phyloP scores from a whole-genome alignment of 371 early-diverging fungal genomes.

The Lichtheimia ornata region DNA sequence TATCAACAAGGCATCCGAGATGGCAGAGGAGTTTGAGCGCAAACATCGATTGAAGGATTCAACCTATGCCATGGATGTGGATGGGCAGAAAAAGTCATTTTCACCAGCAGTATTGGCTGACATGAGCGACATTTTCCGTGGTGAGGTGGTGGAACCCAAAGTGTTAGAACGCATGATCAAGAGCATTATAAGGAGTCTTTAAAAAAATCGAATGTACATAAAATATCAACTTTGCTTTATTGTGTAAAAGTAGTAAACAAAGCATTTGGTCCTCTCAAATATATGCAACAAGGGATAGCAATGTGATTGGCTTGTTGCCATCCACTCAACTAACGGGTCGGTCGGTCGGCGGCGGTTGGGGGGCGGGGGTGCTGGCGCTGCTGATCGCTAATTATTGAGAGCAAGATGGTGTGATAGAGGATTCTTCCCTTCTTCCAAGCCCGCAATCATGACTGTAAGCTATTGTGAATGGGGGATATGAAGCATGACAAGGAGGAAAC shows the following conservation, averaged over 20 bases:
- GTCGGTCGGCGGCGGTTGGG: neutral
- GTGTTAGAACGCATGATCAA: neutral
- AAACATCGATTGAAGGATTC: constrained; percentile 40
- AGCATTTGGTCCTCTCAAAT: neutral
- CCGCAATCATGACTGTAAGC: constrained; percentile 45
- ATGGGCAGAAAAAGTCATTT: constrained; percentile 1
- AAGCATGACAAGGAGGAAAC: constrained; percentile 7
- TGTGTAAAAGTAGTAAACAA: neutral
- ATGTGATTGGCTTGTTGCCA: neutral
- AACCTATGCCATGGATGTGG: constrained; percentile 26
- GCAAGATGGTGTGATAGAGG: neutral
- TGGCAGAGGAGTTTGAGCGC: constrained; percentile 76
- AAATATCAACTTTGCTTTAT: too few species aligned
- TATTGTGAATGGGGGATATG: constrained; percentile 4
- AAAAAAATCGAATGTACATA: too few species aligned
- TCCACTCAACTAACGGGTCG: neutral
- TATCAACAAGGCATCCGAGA: constrained; percentile 63
- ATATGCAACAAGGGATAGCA: neutral
- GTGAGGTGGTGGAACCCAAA: neutral
- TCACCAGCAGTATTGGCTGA: constrained; percentile 10
- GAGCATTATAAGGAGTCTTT: too few species aligned
- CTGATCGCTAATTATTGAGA: neutral
- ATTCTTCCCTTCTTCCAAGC: constrained; percentile 39
- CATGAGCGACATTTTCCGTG: neutral
- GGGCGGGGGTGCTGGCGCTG: neutral